These are phyloP conservation scores for Rhytidiadelphus loreus DNA, from an alignment of 225 moss, liverwort and hornwort species.

Conservation along the genomic window DNA sequence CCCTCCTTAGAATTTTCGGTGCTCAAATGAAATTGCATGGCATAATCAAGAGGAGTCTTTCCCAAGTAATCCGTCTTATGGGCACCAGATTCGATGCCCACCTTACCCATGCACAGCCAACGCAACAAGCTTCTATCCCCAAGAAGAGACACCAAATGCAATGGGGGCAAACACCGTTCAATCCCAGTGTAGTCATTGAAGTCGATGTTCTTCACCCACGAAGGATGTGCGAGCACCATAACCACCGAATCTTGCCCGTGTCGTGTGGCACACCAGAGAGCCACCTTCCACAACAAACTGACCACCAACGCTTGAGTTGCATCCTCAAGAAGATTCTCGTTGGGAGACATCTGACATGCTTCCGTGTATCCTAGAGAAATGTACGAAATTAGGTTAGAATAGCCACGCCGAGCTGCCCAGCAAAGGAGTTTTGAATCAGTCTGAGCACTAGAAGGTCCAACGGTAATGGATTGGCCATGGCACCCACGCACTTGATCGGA, in stretches of 20 bases:
- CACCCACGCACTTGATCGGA: not conserved
- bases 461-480: not conserved
- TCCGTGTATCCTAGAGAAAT: not conserved
- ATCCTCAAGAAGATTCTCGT: no score
- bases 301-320: accelerated
- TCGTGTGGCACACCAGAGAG: not conserved
- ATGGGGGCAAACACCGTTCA: not conserved
- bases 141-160: not conserved
- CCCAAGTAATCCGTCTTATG: not conserved
- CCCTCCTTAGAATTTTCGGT: not conserved
- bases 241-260: accelerated
- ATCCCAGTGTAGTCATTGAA: not conserved
- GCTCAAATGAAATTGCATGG: not conserved
- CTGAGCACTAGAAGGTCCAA: not conserved
- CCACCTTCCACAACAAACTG: not conserved
- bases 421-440: not conserved
- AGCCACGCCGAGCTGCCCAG: not conserved
- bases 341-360: not conserved
- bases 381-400: not conserved
- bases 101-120: accelerated
- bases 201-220: not conserved
- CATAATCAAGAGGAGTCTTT: not conserved
- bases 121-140: not conserved
- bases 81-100: not conserved
- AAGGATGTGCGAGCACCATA: accelerated